Base-by-base conservation (phyloP, 192 early-diverging fungal genomes). In the Geranomyces michiganensis region DNA sequence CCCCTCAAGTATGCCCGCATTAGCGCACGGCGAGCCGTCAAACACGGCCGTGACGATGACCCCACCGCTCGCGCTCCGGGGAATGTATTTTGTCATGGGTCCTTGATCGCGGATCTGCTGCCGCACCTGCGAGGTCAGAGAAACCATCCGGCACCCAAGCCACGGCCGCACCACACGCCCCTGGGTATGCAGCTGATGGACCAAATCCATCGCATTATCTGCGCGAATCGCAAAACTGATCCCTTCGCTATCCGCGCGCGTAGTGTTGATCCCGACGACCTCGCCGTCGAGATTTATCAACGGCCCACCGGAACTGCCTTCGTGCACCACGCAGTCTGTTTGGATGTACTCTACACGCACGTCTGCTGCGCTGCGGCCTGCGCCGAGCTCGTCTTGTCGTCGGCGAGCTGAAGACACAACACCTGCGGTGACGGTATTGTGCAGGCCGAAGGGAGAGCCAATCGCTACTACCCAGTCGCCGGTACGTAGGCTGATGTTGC, bases 241-340 rank as follows among this genome's bases (percentile, higher is more conserved):
- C 17, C 82, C 82, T 70, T 84, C 82, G 62, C 72, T 71, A 60
- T 81, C 82, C 7, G 78, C 79, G 15, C 79, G 58, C 9, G 74
- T 76, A 17, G 79, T 81, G 62, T 79, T 81, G 49, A 84, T 81
- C 4, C 79, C 72, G 33, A 85, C 64, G 8, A 85, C 84, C 29
- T 85, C 76, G 12, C 84, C 84, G 41, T 81, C 67, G 15, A 83
- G 33, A 56, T 85, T 81, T n/a, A 85, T 64, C 9, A 85, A 60
- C 15, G 84, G 84, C 9, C 84, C 84, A 12, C 84, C 84, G 26
- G 76, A 79, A 44, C 71, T 75, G 9, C 84, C 84, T 24, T 73
- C 65, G 58, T 85, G 84, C 6, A 85, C 68, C 0, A 85, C 81
- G 67, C 84, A 85, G 48, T 85, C 84, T 10, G 84, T 85, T 51